Percentiles rank a stretch among this genome's conserved stretches.
Conservation (phyloP, 1,284 basidiomycete species). For the Phaffia rhodozyma region DNA sequence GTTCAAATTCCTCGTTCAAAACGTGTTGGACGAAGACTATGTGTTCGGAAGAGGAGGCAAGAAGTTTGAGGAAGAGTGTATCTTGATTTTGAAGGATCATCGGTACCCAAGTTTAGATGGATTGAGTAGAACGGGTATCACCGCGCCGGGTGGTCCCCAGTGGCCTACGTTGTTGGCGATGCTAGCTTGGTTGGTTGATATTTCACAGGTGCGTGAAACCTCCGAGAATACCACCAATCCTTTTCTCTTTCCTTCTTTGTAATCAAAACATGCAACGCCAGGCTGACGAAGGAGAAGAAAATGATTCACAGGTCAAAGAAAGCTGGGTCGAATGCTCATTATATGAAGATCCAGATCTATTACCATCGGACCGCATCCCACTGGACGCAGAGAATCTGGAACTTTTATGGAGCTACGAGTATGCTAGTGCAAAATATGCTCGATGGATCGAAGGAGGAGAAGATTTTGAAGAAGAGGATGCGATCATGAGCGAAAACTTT, state of each 20-base stretch:
- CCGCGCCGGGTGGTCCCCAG: constrained; percentile 67
- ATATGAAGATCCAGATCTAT: constrained; percentile 56
- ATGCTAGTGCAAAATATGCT: constrained; percentile 55
- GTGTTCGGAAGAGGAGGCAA: constrained; percentile 40
- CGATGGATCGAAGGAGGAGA: constrained; percentile 60
- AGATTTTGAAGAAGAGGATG: constrained; percentile 56
- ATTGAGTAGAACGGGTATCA: constrained; percentile 69
- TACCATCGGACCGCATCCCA: constrained; percentile 26
- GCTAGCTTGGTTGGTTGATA: constrained; percentile 72
- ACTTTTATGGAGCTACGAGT: constrained; percentile 61
- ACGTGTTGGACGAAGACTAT: constrained; percentile 56
- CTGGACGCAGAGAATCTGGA: constrained; percentile 39
- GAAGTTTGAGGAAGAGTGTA: constrained; percentile 67
- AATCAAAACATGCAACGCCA: not conserved
- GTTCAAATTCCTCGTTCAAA: constrained; percentile 57
- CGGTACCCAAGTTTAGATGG: constrained; percentile 61
- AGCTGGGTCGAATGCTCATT: constrained; percentile 49
- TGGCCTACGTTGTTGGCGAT: constrained; percentile 73
- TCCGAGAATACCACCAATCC: not conserved
- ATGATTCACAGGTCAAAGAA: constrained; percentile 36
- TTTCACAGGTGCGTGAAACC: constrained; percentile 33
- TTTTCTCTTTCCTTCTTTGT: not conserved
- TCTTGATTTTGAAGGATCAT: constrained; percentile 56
- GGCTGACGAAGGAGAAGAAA: too few species aligned
- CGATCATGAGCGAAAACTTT: constrained; percentile 58